Evolutionary conservation across 148 eudicot species (phyloP).

Genomic region (Heliamphora exappendiculata): DNA sequence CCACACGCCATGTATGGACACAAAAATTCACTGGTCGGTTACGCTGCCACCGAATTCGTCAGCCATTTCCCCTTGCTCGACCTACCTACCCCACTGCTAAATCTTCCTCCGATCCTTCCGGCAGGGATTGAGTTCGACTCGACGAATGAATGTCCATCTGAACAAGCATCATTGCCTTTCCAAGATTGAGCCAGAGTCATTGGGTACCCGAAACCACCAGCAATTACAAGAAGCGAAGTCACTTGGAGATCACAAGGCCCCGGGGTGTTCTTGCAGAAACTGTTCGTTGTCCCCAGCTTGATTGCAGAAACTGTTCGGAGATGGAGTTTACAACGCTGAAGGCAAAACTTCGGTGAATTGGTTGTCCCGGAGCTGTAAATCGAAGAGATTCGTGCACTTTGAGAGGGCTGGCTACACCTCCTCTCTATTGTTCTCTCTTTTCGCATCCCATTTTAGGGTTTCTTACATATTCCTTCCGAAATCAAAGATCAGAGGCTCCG

Average conservation of each 20-base stretch:
- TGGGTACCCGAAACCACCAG: constrained; percentile 50
- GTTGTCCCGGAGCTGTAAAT: constrained; percentile 57
- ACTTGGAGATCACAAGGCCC: constrained; percentile 74
- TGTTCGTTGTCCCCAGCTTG: constrained; percentile 28
- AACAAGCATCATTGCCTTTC: constrained; percentile 58
- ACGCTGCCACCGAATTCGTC: too few species aligned
- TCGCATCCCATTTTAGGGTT: constrained; percentile 11
- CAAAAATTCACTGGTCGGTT: too few species aligned
- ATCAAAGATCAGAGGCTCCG: background rate
- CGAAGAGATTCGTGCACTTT: constrained; percentile 22
- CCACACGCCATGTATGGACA: too few species aligned
- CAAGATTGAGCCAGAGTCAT: constrained; percentile 44
- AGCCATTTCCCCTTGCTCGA: too few species aligned
- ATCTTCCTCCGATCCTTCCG: too few species aligned
- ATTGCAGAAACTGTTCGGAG: constrained; percentile 10
- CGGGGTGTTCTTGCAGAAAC: constrained; percentile 37
- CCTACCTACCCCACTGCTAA: too few species aligned
- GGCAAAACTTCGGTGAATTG: constrained; percentile 52
- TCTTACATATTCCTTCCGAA: background rate
- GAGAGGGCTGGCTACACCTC: constrained; percentile 60
- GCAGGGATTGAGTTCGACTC: too few species aligned
- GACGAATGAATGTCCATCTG: constrained; percentile 38
- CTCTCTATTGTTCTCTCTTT: background rate
- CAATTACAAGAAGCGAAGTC: constrained; percentile 35
- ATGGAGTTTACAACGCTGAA: constrained; percentile 26